phyloP scores from a whole-genome alignment of 495 filamentous ascomycete species.

The Hypoxylon subgilvum region DNA sequence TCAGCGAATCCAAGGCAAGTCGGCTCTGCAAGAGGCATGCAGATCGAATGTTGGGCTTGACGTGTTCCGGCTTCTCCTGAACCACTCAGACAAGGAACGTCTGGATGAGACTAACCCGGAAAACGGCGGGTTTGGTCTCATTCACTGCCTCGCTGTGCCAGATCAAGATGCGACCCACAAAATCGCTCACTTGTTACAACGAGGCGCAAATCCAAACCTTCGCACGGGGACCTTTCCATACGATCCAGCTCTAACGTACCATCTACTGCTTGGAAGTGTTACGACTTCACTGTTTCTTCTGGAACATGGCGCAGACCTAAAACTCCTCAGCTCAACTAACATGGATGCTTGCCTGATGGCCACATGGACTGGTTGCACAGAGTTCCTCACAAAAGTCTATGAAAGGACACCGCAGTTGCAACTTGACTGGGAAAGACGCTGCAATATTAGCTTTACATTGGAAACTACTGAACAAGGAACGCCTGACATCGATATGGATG shows the following conservation, averaged over 20 bases:
- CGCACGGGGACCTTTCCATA: not conserved
- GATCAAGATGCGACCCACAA: not conserved
- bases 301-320: not conserved
- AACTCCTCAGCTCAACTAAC: no score
- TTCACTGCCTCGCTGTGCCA: not conserved
- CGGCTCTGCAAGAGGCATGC: not conserved
- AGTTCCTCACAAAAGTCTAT: not conserved
- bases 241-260: not conserved
- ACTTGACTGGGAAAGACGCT: not conserved
- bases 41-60: not conserved
- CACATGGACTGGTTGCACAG: not conserved
- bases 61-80: constrained; percentile 1
- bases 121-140: not conserved
- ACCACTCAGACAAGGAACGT: not conserved
- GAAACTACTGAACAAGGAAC: no score
- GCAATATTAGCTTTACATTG: not conserved
- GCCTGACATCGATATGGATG: no score
- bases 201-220: constrained; percentile 1
- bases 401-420: not conserved
- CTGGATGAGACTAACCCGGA: not conserved
- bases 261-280: not conserved
- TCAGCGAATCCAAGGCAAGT: not conserved
- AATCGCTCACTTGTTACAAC: not conserved
- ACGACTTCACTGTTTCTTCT: not conserved
- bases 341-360: not conserved